Conservation (phyloP, 306 rosid species). For the Cyamopsis tetragonoloba region DNA sequence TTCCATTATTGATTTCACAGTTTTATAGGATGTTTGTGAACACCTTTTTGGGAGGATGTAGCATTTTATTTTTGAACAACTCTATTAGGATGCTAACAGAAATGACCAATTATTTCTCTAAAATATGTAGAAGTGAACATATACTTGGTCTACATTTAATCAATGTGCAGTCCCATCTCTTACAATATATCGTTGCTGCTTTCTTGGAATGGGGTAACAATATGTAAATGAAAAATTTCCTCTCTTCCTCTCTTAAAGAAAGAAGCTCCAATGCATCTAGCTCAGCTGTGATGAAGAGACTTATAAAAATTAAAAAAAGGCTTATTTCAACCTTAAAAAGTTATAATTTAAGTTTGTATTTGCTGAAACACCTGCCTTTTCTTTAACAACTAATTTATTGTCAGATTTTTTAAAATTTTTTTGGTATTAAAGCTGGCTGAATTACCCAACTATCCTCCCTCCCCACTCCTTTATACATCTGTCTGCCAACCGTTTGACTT, state of each 20-base stretch:
- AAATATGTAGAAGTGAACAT: no score
- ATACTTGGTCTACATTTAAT: background rate
- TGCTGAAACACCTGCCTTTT: background rate
- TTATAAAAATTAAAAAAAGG: background rate
- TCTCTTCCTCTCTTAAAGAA: background rate
- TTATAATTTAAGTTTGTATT: background rate
- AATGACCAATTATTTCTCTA: no score
- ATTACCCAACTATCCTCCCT: background rate
- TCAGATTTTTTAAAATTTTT: background rate
- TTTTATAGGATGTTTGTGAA: no score
- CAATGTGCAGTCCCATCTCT: background rate
- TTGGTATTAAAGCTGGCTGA: constrained; percentile 9
- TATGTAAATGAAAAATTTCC: background rate
- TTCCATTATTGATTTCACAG: background rate
- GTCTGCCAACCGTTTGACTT: background rate
- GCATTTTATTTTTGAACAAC: no score
- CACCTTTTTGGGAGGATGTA: no score
- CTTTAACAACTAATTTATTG: background rate
- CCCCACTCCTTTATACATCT: background rate
- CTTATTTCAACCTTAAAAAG: background rate
- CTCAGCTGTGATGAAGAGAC: background rate
- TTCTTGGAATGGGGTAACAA: background rate
- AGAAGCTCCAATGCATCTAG: background rate
- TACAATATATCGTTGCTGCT: background rate
- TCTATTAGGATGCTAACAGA: no score